Evolutionary conservation across 164 flowering plant species (phyloP).

Genomic region (Cinnamomum micranthum): DNA sequence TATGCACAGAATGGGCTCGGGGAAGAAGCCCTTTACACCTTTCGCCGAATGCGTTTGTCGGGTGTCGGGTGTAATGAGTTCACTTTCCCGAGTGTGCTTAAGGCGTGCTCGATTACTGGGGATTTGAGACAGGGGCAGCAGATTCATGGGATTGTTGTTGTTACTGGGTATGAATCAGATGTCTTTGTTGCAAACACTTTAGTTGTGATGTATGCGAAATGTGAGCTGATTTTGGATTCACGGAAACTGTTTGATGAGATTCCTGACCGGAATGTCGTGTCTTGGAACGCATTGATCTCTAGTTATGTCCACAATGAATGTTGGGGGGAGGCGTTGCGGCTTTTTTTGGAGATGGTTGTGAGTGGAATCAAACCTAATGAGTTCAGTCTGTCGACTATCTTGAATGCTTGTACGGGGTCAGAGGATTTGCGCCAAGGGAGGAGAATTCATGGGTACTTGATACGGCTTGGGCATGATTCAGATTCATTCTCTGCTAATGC

Average conservation of each 20-base stretch:
- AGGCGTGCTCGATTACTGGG: conserved; percentile 49
- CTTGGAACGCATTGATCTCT: conserved; percentile 77
- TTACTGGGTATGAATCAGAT: conserved; percentile 57
- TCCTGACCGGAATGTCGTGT: conserved; percentile 49
- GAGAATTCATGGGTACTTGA: conserved; percentile 57
- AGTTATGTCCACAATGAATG: conserved; percentile 52
- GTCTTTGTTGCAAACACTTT: conserved; percentile 64
- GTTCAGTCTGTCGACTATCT: conserved; percentile 54
- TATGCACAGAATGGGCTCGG: conserved; percentile 59
- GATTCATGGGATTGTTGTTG: conserved; percentile 57
- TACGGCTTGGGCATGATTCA: conserved; percentile 54
- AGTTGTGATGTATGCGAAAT: conserved; percentile 78
- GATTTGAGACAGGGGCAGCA: conserved; percentile 53
- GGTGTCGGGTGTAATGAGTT: conserved; percentile 59
- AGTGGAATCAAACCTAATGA: conserved; percentile 58
- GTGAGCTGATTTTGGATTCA: conserved; percentile 49
- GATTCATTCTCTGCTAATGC: conserved; percentile 70
- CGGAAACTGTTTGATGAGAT: conserved; percentile 55
- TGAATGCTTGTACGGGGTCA: conserved; percentile 59
- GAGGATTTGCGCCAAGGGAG: conserved; percentile 46
- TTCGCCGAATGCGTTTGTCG: conserved; percentile 41
- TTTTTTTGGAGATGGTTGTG: conserved; percentile 60
- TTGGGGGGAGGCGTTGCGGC: conserved; percentile 40
- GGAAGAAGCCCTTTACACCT: conserved; percentile 44
- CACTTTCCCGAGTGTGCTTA: conserved; percentile 63